Evolutionary conservation across 352 stramenopile genomes (phyloP).

Genomic region (Phytophthora fragariae): DNA sequence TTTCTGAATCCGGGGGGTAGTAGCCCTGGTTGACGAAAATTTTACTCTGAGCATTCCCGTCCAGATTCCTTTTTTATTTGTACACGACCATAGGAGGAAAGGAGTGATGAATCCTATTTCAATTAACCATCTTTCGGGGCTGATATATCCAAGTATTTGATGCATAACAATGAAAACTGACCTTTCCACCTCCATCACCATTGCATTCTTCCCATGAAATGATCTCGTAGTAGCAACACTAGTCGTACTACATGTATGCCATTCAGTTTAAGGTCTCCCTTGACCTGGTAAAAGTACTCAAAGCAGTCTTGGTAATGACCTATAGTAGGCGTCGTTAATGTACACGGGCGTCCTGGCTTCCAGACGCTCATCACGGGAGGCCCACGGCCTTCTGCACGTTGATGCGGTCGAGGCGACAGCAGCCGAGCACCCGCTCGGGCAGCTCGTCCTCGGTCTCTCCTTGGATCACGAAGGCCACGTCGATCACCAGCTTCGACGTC

Average conservation of each 20-base stretch:
- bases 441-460: conserved; percentile 89
- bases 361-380: conserved; percentile 43
- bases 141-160: conserved; percentile 88
- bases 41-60: conserved; percentile 77
- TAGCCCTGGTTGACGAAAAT: conserved; percentile 85
- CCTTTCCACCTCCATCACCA: conserved; percentile 50
- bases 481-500: conserved; percentile 82
- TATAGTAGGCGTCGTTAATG: conserved; percentile 8
- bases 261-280: neutral
- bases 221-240: neutral
- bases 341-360: conserved; percentile 16
- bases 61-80: neutral
- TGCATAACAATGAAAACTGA: conserved; percentile 85
- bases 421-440: conserved; percentile 87
- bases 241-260: neutral
- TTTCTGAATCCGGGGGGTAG: conserved; percentile 91
- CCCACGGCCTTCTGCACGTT: conserved; percentile 73
- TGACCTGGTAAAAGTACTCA: neutral
- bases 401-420: conserved; percentile 78
- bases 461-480: conserved; percentile 89
- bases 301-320: neutral
- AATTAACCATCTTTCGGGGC: conserved; percentile 93
- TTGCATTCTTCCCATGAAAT: neutral
- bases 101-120: conserved; percentile 84
- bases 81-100: conserved; percentile 37